Evolutionary conservation across 2,329 filamentous ascomycete species (phyloP).

Genomic region (Phialemoniopsis sp.): DNA sequence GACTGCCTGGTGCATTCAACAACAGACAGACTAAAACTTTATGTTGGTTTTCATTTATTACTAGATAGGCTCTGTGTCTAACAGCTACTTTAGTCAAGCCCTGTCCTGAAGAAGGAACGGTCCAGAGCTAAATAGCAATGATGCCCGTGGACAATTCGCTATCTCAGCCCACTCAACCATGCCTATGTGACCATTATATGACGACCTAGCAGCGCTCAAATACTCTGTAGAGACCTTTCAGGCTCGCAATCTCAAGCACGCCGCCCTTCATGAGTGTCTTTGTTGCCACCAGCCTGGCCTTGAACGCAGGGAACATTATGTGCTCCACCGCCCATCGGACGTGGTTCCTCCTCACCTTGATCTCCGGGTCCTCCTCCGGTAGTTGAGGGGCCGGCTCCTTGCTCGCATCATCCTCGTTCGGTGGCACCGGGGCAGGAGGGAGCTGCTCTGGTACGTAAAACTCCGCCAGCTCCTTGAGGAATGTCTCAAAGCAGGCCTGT

Average conservation of each 20-base stretch:
- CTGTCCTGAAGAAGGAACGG: too few species aligned
- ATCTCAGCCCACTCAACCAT: too few species aligned
- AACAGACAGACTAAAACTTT: too few species aligned
- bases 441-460: conserved; percentile 90
- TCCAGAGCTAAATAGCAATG: too few species aligned
- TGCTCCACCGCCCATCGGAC: conserved; percentile 77
- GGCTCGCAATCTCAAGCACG: conserved; percentile 81
- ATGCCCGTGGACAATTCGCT: too few species aligned
- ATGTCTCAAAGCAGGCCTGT: conserved; percentile 77
- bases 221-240: conserved; percentile 89
- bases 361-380: conserved; percentile 32
- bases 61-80: too few species aligned
- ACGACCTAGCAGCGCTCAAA: conserved; percentile 77
- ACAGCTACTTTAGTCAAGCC: too few species aligned
- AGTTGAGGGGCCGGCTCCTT: conserved; percentile 10
- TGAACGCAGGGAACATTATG: conserved; percentile 85
- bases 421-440: conserved; percentile 40
- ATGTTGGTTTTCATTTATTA: too few species aligned
- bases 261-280: conserved; percentile 67
- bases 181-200: too few species aligned
- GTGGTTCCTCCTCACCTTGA: conserved; percentile 60
- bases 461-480: conserved; percentile 79
- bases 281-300: conserved; percentile 77
- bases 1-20: too few species aligned
- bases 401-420: conserved; percentile 17